Base-by-base conservation (phyloP, 2,329 filamentous ascomycete species). In the Aspergillus sp. region DNA sequence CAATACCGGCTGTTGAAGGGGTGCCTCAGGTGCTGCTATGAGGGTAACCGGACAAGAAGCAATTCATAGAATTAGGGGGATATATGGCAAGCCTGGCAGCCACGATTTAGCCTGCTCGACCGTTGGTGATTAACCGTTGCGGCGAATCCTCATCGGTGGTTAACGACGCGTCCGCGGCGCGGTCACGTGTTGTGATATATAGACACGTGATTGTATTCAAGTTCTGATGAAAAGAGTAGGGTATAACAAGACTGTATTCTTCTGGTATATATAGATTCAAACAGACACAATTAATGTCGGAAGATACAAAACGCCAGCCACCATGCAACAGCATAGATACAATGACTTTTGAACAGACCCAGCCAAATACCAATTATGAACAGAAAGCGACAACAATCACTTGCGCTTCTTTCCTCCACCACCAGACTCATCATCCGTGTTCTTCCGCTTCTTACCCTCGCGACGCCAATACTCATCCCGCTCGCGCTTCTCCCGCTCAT, bases 391-490 rank as follows among this genome's bases (percentile, higher is more conserved):
- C 49, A 55, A 49, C 46, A 52, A 43, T 67, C 58, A 70, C 52
- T 54, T 68, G 58, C 69, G 67, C 57, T 73, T 74, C 62, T 73
- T 72, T 17, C 71, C 73, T 43, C 67, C 64, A 25, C 75, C 79
- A 25, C 75, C 79, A 25, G 69, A 78, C 17, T 73, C 77, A 45
- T 74, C 75, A 17, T 72, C 74, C 55, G 75, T 72, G 30, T 76
- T 75, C 67, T 80, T 82, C 57, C 85, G 75, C 74, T 88, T 88
- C 74, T 85, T 88, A 7, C 93, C 93, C 72, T 98, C 94, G 60
- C 83, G 84, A 60, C 83, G 78, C 93, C 93, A 98, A 65, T 83
- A 98, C 60, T 95, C 90, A 67, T 95, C 86, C 65, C 83, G 86
- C 74, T 98, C 91, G 60, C 83, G 82, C 81, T 90, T 94, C 76